A percentile compares a stretch with the other conserved stretches of the same genome.
These are phyloP conservation scores for Avena insularis DNA, from an alignment of 176 grass and related monocot genomes.

Conservation along the genomic window DNA sequence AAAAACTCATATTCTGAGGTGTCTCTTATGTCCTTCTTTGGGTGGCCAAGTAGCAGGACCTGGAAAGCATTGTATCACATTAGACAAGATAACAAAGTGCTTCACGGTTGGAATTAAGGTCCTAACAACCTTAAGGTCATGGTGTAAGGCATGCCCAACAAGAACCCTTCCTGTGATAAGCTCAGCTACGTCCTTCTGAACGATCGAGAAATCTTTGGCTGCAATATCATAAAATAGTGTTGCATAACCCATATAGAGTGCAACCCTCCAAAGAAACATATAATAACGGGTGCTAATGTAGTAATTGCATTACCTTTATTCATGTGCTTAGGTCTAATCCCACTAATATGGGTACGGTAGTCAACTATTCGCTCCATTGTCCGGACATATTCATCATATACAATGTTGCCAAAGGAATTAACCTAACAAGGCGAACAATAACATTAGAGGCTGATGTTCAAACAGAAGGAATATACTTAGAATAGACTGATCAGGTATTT, in stretches of 20 bases:
- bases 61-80: slow-evolving; percentile 43
- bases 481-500: slow-evolving; percentile 2
- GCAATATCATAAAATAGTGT: slow-evolving; percentile 40
- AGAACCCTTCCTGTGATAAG: slow-evolving; percentile 85
- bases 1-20: slow-evolving; percentile 87
- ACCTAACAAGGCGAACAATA: slow-evolving; percentile 59
- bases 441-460: slow-evolving; percentile 28
- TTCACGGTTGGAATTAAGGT: slow-evolving; percentile 3
- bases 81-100: slow-evolving; percentile 36
- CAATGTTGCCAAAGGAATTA: slow-evolving; percentile 79
- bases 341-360: slow-evolving; percentile 87
- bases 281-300: not conserved
- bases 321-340: slow-evolving; percentile 91
- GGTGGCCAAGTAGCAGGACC: slow-evolving; percentile 88
- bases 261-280: not conserved
- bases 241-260: slow-evolving; percentile 35
- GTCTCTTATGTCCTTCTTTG: slow-evolving; percentile 84
- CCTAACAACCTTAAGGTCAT: slow-evolving; percentile 88
- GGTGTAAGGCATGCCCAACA: slow-evolving; percentile 92
- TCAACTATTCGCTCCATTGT: slow-evolving; percentile 83
- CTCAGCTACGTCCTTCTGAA: slow-evolving; percentile 81
- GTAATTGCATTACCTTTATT: slow-evolving; percentile 63
- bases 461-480: slow-evolving; percentile 9
- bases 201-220: slow-evolving; percentile 81
- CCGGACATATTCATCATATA: slow-evolving; percentile 84